Percentiles rank a stretch among this genome's conserved stretches.
Conservation (phyloP, 305 asterid genomes). For the Fraxinus floribunda region DNA sequence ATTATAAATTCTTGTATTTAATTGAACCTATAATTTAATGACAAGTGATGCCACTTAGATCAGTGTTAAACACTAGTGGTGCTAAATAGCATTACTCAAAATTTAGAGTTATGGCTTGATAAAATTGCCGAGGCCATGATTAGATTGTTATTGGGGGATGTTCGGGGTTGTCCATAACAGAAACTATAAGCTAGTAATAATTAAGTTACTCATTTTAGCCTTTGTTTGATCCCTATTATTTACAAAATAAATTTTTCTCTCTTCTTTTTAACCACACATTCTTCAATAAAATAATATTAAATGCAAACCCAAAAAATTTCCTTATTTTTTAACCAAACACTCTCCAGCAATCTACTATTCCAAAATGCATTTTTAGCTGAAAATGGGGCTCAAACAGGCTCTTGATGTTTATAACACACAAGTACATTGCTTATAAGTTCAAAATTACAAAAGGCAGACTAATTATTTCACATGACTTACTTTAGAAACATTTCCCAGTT, state of each 20-base stretch:
- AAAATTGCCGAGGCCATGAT: neutral
- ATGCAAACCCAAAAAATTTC: neutral
- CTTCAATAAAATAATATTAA: neutral
- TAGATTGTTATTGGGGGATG: neutral
- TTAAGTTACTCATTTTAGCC: neutral
- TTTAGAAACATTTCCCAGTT: neutral
- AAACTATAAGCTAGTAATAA: neutral
- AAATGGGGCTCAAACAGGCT: no score
- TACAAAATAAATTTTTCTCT: neutral
- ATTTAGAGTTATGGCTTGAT: neutral
- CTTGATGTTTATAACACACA: neutral
- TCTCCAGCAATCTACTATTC: neutral
- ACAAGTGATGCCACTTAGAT: neutral
- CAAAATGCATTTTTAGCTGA: no score
- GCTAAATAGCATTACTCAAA: neutral
- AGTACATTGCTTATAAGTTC: neutral
- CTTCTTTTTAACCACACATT: neutral
- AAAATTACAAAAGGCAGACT: neutral
- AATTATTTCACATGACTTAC: neutral
- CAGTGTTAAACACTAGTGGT: neutral
- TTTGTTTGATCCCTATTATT: neutral
- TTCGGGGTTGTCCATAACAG: neutral
- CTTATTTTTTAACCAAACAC: neutral
- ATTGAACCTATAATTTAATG: neutral
- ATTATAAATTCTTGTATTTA: neutral